Base-by-base conservation (phyloP, 1,139 yeast genomes). In the Yamadazyma jaroonii region DNA sequence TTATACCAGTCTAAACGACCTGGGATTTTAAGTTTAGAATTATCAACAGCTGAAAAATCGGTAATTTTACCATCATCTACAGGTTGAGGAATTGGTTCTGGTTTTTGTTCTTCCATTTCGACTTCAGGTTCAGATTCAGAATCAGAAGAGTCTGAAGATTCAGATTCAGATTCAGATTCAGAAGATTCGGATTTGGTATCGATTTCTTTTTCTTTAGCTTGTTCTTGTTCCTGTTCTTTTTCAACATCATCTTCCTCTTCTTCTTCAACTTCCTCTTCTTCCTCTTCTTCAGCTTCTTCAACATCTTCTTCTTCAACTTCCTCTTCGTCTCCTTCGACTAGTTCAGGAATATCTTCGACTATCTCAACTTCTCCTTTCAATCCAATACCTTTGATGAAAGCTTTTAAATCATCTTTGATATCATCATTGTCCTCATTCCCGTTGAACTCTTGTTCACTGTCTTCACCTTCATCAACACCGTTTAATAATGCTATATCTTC, bases 1-100 rank as follows among this genome's bases (percentile, higher is more conserved):
- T 82, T 77, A 57, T 80, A 86, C 97, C 96, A 88, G 46, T 84
- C 89, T 13, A 78, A 67, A 50, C 84, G 77, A 29, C 83, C 78
- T 14, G 84, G 82, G 25, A 88, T 63, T 1, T 70, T 42, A 34
- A 86, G 68, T 46, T 77, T 80, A 30, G 78, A 76, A 13, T 82
- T 67, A 35, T 67, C 67, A 14, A 83, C 82, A 3, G 81, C 65
- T 34, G 78, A 68, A 28, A 80, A 61, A 45, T 78, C 69, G 11
- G 75, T 68, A 24, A 82, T 53, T 56, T 70, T 71, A 54, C 72
- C 72, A 4, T 52, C 47, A 25, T 4, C 4, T 31, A 14, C 34
- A 10, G 34, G 14, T 26, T 41, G 42, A n/a, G 48, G 46, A 34
- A 51, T 55, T 17, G 44, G 37, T 41, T 52, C 34, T 45, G 52